phyloP scores from a whole-genome alignment of 2,329 filamentous ascomycete genomes.

The Scedosporium minutisporum region DNA sequence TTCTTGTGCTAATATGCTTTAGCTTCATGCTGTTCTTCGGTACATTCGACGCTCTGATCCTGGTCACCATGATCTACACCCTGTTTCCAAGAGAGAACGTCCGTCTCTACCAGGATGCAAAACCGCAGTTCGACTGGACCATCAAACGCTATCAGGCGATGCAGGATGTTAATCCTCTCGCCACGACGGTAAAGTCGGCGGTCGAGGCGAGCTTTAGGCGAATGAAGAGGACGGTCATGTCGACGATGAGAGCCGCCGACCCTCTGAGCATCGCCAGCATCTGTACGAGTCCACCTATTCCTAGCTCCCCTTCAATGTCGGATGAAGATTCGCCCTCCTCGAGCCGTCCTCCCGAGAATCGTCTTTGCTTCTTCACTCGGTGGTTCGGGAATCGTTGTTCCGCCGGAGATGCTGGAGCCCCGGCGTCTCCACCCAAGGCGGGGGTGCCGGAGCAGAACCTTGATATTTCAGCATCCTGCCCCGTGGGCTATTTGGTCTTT shows the following conservation, averaged over 20 bases:
- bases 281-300: neutral
- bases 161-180: slow-evolving; percentile 41
- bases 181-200: slow-evolving; percentile 43
- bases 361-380: neutral
- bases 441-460: neutral
- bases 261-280: slow-evolving; percentile 5
- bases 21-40: slow-evolving; percentile 50
- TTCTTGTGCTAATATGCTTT: neutral
- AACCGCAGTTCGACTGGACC: slow-evolving; percentile 50
- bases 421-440: neutral
- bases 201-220: slow-evolving; percentile 35
- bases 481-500: neutral
- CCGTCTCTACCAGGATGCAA: slow-evolving; percentile 33
- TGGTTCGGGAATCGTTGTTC: neutral
- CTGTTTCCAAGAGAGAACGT: slow-evolving; percentile 47
- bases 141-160: slow-evolving; percentile 50
- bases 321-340: neutral
- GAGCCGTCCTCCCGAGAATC: neutral
- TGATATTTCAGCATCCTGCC: neutral
- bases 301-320: neutral
- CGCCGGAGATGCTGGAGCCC: neutral
- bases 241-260: neutral
- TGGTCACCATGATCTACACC: slow-evolving; percentile 52
- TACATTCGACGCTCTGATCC: slow-evolving; percentile 54
- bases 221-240: neutral